These are phyloP conservation scores for Wickerhamomyces sp. DNA, from an alignment of 1,139 yeast species.

Conservation along the genomic window DNA sequence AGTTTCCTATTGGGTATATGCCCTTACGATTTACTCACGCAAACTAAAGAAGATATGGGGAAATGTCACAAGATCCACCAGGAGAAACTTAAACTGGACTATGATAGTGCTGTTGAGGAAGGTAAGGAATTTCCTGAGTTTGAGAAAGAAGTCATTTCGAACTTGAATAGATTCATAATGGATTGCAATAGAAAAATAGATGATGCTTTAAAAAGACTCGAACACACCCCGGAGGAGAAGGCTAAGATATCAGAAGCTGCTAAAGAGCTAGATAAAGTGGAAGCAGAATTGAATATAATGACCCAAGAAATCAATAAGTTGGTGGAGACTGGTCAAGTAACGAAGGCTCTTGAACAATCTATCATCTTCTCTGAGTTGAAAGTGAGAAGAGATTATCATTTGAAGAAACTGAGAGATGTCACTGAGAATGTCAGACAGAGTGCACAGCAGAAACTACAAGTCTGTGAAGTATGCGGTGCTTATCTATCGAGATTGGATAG, in stretches of 20 bases:
- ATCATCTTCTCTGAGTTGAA: constrained; percentile 41
- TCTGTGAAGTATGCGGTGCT: constrained; percentile 90
- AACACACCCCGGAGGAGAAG: constrained; percentile 75
- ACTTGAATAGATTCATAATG: constrained; percentile 39
- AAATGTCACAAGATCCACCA: constrained; percentile 74
- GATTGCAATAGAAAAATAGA: constrained; percentile 69
- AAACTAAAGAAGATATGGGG: constrained; percentile 83
- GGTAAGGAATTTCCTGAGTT: constrained; percentile 64
- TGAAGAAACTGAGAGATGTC: constrained; percentile 51
- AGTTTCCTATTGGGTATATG: constrained; percentile 83
- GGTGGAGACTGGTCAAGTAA: constrained; percentile 45
- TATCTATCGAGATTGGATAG: constrained; percentile 82
- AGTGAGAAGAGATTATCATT: constrained; percentile 42
- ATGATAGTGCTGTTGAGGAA: constrained; percentile 51
- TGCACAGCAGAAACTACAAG: constrained; percentile 87
- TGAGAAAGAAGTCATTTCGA: constrained; percentile 56
- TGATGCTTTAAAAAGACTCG: constrained; percentile 62
- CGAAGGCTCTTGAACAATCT: constrained; percentile 44
- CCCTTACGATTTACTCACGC: constrained; percentile 78
- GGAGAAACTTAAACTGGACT: constrained; percentile 72
- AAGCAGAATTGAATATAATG: constrained; percentile 62
- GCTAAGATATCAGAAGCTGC: constrained; percentile 59
- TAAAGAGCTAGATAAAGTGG: constrained; percentile 62
- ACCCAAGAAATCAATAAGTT: constrained; percentile 65
- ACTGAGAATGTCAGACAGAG: constrained; percentile 80